phyloP scores from a whole-genome alignment of 192 early-diverging fungal genomes.

The Coemansia sp. region DNA sequence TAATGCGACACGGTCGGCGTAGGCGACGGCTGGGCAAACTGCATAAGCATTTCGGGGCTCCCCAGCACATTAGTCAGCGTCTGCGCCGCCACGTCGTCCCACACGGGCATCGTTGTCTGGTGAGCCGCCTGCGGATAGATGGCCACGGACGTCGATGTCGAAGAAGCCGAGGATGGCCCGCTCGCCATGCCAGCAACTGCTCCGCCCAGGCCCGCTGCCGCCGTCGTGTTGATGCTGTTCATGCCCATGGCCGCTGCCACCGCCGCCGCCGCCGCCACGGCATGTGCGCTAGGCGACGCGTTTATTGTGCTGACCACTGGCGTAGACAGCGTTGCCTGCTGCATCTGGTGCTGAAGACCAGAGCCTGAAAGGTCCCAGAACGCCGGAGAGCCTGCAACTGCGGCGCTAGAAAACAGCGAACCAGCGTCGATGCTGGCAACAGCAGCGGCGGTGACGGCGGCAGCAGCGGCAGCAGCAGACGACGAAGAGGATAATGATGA shows the following conservation, averaged over 20 bases:
- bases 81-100: slow-evolving; percentile 27
- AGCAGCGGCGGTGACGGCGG: slow-evolving; percentile 4
- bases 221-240: background rate
- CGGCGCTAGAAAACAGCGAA: slow-evolving; percentile 1
- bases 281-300: background rate
- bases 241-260: slow-evolving; percentile 10
- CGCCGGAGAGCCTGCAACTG: background rate
- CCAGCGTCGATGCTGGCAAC: background rate
- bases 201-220: background rate
- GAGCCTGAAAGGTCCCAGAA: slow-evolving; percentile 11
- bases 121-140: slow-evolving; percentile 22
- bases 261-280: slow-evolving; percentile 1
- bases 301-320: background rate
- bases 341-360: slow-evolving; percentile 12
- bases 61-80: slow-evolving; percentile 32
- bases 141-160: slow-evolving; percentile 12
- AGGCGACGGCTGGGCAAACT: slow-evolving; percentile 41
- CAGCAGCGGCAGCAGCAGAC: background rate
- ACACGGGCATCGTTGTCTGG: slow-evolving; percentile 7
- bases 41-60: slow-evolving; percentile 34
- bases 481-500: no score
- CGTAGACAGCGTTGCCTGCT: slow-evolving; percentile 6
- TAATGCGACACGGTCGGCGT: slow-evolving; percentile 19
- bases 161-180: background rate
- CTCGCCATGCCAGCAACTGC: background rate